phyloP scores from a whole-genome alignment of 441 rosid species.

The Jatropha podagrica region DNA sequence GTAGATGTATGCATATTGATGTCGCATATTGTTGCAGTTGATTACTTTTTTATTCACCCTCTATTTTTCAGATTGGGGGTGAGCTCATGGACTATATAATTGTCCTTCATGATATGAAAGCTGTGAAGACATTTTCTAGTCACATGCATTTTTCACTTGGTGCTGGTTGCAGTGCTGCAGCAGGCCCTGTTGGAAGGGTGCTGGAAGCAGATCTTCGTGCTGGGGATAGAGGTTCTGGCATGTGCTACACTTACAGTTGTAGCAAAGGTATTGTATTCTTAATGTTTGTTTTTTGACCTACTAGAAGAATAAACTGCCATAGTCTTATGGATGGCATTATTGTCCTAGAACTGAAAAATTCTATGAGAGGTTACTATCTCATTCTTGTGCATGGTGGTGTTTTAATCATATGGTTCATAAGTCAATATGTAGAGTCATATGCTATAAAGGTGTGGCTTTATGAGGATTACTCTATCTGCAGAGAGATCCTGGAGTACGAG shows the following conservation, averaged over 20 bases:
- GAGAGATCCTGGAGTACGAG: no score
- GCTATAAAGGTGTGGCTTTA: background rate
- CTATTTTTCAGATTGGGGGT: constrained; percentile 70
- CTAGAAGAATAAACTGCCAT: background rate
- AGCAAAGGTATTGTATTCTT: constrained; percentile 66
- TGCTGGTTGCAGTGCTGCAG: constrained; percentile 97
- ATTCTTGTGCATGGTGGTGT: background rate
- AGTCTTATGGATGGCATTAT: background rate
- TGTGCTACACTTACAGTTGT: constrained; percentile 96
- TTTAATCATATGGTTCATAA: no score
- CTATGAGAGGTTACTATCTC: background rate
- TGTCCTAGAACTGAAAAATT: background rate
- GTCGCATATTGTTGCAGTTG: background rate
- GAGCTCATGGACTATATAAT: constrained; percentile 93
- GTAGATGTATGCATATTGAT: background rate
- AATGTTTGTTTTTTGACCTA: background rate
- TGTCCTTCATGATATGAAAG: constrained; percentile 85
- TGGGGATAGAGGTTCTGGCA: constrained; percentile 92
- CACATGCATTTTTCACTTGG: constrained; percentile 95
- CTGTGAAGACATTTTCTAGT: constrained; percentile 94
- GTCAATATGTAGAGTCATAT: background rate
- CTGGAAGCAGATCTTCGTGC: constrained; percentile 94
- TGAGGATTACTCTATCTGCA: no score
- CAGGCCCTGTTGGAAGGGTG: constrained; percentile 97
- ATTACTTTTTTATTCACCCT: constrained; percentile 8